Evolutionary conservation across 163 green algal genomes (phyloP).

Genomic region (Botryococcus braunii): DNA sequence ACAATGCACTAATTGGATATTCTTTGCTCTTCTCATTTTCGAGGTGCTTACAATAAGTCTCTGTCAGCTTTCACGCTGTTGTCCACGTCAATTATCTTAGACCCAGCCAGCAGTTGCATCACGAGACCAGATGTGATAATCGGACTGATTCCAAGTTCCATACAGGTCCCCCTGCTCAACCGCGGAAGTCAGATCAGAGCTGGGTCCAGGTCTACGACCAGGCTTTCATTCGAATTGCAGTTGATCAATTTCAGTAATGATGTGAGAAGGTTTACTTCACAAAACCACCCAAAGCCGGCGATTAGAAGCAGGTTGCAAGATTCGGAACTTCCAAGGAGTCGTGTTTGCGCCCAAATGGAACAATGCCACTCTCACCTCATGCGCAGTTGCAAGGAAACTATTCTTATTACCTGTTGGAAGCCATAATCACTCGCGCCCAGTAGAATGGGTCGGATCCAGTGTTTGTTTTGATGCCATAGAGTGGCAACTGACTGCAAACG

Average conservation of each 20-base stretch:
- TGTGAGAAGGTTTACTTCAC: too few species aligned
- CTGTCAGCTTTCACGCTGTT: slow-evolving; percentile 93
- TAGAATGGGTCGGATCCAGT: slow-evolving; percentile 93
- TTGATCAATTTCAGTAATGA: too few species aligned
- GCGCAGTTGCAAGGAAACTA: too few species aligned
- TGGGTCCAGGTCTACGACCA: too few species aligned
- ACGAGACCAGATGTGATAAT: slow-evolving; percentile 96
- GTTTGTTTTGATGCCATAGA: slow-evolving; percentile 96
- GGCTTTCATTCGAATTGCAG: too few species aligned
- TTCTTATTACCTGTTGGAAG: slow-evolving; percentile 73
- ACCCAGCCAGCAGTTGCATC: slow-evolving; percentile 96
- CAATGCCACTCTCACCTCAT: too few species aligned
- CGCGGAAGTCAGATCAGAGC: too few species aligned
- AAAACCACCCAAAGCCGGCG: too few species aligned
- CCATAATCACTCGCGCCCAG: slow-evolving; percentile 98
- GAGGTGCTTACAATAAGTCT: slow-evolving; percentile 76
- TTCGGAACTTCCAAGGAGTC: too few species aligned
- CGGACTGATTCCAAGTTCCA: slow-evolving; percentile 95
- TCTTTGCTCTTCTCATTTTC: background rate
- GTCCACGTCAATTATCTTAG: slow-evolving; percentile 98
- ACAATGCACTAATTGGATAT: background rate
- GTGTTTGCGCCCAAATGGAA: too few species aligned
- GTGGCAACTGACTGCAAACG: slow-evolving; percentile 95
- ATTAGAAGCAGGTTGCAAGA: too few species aligned
- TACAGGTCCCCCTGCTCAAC: slow-evolving; percentile 74